Base-by-base conservation (phyloP, 176 grass and related monocot genomes). In the Musa beccarii region DNA sequence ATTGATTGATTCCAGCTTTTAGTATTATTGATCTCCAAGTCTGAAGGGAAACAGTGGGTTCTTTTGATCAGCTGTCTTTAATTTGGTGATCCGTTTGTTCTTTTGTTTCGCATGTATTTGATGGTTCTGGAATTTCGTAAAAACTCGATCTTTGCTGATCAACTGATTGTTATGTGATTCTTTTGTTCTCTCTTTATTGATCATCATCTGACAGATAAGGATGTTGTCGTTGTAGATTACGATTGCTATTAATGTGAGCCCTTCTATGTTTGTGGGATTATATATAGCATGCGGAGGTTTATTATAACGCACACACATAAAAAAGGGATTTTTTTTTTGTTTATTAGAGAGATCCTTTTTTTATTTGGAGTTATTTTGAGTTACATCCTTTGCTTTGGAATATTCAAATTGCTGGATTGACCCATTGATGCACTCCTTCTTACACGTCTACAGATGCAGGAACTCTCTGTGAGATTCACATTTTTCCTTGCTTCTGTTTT, bases 401-500 rank as follows among this genome's bases (percentile, higher is more conserved):
- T 21, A 17, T 8, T 66, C 4, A 66, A 9, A 66, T 13, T 26
- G 24, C 22, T 66, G 23, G 21, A 66, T 66, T 66, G 24, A 66
- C 24, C 21, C 12, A 66, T 12, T 66, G 3, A 29, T 26, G 16
- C 57, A 51, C 51, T 16, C 20, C 11, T 13, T 11, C 51, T 9
- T 87, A 72, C 81, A 73, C 84, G 68, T 62, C 73, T 68, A 56
- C 59, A 68, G 22, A 92, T 92, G 89, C 84, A 84, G 54, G 54
- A 17, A 64, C 67, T 65, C 49, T 79, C 26, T 75, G 62, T 57
- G 51, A 84, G 76, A 85, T 75, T 69, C 64, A 77, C 28, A 19
- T 50, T 49, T 70, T 57, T 86, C 52, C 74, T 92, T 61, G 17
- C 73, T 26, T 53, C 90, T 10, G 74, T 75, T 53, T 50, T 83